Conservation (phyloP, 345 rosid genomes). For the Litchi chinensis region DNA sequence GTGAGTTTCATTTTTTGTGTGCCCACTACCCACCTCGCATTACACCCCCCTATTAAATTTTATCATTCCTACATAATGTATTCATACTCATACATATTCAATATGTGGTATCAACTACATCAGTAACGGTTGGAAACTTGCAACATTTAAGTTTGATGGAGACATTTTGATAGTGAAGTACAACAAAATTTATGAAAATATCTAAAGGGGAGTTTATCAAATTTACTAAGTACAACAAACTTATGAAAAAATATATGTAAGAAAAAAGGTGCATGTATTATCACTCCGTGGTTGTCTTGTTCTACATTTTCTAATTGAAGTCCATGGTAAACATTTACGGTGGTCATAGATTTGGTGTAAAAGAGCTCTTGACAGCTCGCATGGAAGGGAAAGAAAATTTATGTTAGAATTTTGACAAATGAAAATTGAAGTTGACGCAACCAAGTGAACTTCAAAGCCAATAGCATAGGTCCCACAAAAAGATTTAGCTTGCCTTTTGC, state of each 20-base stretch:
- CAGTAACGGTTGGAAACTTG: not conserved
- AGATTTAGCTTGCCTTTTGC: not conserved
- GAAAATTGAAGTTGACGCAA: not conserved
- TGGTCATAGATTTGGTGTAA: not conserved
- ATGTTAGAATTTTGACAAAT: not conserved
- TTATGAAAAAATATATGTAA: too few relatives aligned
- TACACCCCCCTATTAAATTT: not conserved
- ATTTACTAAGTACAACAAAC: not conserved
- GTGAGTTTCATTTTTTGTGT: not conserved
- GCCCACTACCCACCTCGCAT: not conserved
- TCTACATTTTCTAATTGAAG: too few relatives aligned
- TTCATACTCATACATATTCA: not conserved
- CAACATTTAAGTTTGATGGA: not conserved
- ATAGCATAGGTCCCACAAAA: not conserved
- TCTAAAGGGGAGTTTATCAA: too few relatives aligned
- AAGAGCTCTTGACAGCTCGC: not conserved
- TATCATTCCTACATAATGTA: too few relatives aligned
- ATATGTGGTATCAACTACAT: not conserved
- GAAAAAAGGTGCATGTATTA: too few relatives aligned
- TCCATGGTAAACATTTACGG: not conserved
- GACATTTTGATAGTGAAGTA: not conserved
- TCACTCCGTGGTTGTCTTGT: not conserved
- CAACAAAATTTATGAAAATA: not conserved
- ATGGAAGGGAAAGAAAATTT: not conserved
- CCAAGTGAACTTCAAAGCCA: not conserved